A percentile compares a stretch with the other conserved stretches of the same genome.
Conservation (phyloP, 306 rosid species). For the Ceratonia siliqua region DNA sequence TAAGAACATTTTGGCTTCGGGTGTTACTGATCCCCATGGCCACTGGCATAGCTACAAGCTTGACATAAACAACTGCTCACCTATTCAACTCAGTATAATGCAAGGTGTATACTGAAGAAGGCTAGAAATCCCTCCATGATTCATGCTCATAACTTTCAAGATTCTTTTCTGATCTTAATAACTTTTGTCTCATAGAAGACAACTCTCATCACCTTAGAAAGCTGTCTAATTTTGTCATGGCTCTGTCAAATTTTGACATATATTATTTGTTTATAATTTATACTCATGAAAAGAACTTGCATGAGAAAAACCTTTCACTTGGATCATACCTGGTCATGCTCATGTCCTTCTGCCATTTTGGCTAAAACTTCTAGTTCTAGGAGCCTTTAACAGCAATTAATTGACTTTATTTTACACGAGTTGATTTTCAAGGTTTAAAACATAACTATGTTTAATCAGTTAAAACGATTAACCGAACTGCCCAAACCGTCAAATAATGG, state of each 20-base stretch:
- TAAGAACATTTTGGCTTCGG: constrained; percentile 67
- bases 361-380: background rate
- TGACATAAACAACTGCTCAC: constrained; percentile 60
- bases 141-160: no score
- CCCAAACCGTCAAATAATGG: no score
- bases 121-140: no score
- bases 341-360: background rate
- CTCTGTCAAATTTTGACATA: background rate
- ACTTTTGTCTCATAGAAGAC: background rate
- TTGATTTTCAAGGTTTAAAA: constrained; percentile 55
- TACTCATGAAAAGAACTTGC: background rate
- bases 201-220: background rate
- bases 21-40: constrained; percentile 75
- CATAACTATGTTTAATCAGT: no score
- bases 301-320: background rate
- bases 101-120: constrained; percentile 52
- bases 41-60: constrained; percentile 68
- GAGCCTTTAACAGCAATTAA: background rate
- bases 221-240: background rate
- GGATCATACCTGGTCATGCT: background rate
- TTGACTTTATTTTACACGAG: background rate
- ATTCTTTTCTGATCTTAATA: background rate
- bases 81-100: constrained; percentile 55
- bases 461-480: no score
- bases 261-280: background rate